A percentile compares a stretch with the other conserved stretches of the same genome.
These are phyloP conservation scores for Tulasnella sp. DNA, from an alignment of 768 basidiomycete genomes.

Conservation along the genomic window DNA sequence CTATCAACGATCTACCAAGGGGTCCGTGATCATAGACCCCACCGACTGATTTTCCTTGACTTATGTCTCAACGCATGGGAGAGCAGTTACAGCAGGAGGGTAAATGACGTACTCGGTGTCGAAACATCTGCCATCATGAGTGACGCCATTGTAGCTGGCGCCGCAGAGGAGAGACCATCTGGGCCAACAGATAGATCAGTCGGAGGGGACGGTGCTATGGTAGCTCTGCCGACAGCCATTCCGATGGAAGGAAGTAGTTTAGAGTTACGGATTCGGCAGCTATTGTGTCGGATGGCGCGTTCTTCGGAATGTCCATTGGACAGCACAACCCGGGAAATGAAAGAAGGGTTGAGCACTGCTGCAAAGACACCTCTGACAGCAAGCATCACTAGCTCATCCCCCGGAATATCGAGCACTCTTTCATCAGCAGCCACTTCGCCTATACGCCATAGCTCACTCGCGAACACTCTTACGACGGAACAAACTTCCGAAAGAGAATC, in stretches of 20 bases:
- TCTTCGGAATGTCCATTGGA: slow-evolving; percentile 4
- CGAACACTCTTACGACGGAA: background rate
- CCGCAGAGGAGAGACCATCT: slow-evolving; percentile 6
- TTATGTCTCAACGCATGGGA: slow-evolving; percentile 14
- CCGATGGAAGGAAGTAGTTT: background rate
- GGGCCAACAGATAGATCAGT: too few species aligned
- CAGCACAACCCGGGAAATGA: background rate
- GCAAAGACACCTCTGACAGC: background rate
- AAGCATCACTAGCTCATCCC: too few species aligned
- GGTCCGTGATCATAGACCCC: slow-evolving; percentile 14
- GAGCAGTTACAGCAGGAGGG: background rate
- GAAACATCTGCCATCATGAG: slow-evolving; percentile 6
- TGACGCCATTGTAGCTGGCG: slow-evolving; percentile 17
- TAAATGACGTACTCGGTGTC: background rate
- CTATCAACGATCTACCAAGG: slow-evolving; percentile 7
- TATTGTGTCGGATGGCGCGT: slow-evolving; percentile 3
- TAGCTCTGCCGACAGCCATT: background rate
- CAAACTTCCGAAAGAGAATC: background rate
- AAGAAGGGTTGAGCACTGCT: background rate
- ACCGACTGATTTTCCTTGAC: slow-evolving; percentile 11
- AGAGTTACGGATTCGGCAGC: background rate
- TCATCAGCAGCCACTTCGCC: slow-evolving; percentile 2
- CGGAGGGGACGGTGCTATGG: too few species aligned
- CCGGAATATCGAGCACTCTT: background rate
- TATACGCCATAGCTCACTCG: background rate